Percentiles rank a stretch among this genome's conserved stretches.
Conservation (phyloP, 331 rosid species). For the Quercus tomentella region DNA sequence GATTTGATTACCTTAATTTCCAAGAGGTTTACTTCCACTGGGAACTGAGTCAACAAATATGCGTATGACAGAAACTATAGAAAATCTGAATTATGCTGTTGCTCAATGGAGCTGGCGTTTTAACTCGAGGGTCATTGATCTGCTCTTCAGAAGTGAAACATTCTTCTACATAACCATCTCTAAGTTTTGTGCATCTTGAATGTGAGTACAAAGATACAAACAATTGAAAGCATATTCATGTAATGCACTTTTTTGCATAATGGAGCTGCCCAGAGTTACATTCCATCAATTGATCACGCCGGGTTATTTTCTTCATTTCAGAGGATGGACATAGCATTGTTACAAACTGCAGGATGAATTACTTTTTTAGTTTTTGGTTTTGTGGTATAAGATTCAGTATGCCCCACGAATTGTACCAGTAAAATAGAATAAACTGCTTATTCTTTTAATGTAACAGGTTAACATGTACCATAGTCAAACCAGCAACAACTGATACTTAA, state of each 20-base stretch:
- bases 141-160: slow-evolving; percentile 10
- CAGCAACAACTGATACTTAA: background rate
- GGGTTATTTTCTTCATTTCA: background rate
- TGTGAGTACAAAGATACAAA: slow-evolving; percentile 7
- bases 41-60: slow-evolving; percentile 31
- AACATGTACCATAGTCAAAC: background rate
- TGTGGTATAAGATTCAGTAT: background rate
- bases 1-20: slow-evolving; percentile 40
- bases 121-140: background rate
- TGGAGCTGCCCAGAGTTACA: background rate
- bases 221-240: background rate
- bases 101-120: background rate
- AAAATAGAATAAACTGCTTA: slow-evolving; percentile 5
- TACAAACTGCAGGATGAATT: background rate
- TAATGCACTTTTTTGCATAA: background rate
- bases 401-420: background rate
- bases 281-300: background rate
- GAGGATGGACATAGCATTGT: background rate
- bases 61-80: background rate
- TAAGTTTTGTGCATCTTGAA: slow-evolving; percentile 10
- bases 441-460: slow-evolving; percentile 6
- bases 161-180: slow-evolving; percentile 23
- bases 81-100: background rate
- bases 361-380: background rate
- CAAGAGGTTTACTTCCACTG: slow-evolving; percentile 33